These are phyloP conservation scores for Lentinula novae-zelandiae DNA, from an alignment of 1,284 basidiomycete genomes.

Conservation along the genomic window DNA sequence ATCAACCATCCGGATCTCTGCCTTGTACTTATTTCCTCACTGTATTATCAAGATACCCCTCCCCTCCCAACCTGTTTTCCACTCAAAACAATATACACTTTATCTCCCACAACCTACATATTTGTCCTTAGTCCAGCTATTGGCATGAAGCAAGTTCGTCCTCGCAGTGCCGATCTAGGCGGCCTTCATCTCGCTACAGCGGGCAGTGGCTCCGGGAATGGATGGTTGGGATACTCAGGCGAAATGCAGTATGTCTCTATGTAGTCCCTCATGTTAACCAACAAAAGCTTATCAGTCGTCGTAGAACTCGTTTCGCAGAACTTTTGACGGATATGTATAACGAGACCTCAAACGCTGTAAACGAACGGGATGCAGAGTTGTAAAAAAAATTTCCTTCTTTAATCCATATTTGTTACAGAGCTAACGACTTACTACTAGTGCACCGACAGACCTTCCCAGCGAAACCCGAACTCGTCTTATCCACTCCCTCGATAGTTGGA, in stretches of 20 bases:
- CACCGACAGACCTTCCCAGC: constrained; percentile 28
- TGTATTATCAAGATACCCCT: constrained; percentile 2
- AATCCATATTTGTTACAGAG: background rate
- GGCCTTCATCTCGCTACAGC: constrained; percentile 76
- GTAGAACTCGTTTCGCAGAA: constrained; percentile 62
- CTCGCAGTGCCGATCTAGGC: constrained; percentile 81
- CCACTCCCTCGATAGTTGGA: constrained; percentile 69
- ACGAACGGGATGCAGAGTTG: constrained; percentile 48
- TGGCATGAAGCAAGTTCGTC: constrained; percentile 21
- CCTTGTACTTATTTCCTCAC: background rate
- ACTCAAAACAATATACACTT: background rate
- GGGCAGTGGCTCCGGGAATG: constrained; percentile 59
- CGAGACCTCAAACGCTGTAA: constrained; percentile 71
- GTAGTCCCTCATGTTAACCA: constrained; percentile 8
- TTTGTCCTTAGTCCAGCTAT: background rate
- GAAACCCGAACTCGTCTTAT: constrained; percentile 56
- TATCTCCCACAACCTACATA: background rate
- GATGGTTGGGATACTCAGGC: constrained; percentile 65
- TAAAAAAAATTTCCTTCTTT: constrained; percentile 23
- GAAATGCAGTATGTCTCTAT: constrained; percentile 51
- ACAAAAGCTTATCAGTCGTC: constrained; percentile 10
- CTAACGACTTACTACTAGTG: constrained; percentile 21
- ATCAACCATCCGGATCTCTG: background rate
- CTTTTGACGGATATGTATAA: constrained; percentile 79
- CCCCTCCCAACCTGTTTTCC: background rate